phyloP scores from a whole-genome alignment of 257 asterid species.

The Scutellaria minor region DNA sequence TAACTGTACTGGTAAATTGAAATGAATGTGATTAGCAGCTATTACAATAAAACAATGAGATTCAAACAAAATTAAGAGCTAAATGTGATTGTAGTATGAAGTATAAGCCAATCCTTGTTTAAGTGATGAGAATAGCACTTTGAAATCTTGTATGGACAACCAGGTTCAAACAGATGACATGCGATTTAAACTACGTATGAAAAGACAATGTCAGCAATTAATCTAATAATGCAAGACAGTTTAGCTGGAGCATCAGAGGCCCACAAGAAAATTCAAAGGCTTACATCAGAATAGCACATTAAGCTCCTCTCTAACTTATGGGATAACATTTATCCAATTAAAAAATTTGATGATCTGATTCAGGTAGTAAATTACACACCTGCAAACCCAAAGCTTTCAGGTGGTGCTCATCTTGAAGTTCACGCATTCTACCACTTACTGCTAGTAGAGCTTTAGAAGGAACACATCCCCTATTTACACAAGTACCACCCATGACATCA shows the following conservation, averaged over 20 bases:
- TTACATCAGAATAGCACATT: neutral
- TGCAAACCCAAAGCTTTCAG: constrained; percentile 67
- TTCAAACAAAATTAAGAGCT: neutral
- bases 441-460: constrained; percentile 80
- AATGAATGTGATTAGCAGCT: neutral
- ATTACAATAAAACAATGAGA: neutral
- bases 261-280: neutral
- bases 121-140: constrained; percentile 1
- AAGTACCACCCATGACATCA: constrained; percentile 85
- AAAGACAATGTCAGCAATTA: neutral
- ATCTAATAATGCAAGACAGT: constrained; percentile 12
- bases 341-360: no score
- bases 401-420: constrained; percentile 63
- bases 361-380: constrained; percentile 37
- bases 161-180: constrained; percentile 14
- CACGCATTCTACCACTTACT: constrained; percentile 70
- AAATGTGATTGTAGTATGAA: neutral
- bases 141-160: neutral
- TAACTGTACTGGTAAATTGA: neutral
- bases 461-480: constrained; percentile 92
- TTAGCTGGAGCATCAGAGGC: constrained; percentile 5
- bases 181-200: constrained; percentile 14
- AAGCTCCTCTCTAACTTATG: constrained; percentile 9
- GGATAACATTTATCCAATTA: neutral
- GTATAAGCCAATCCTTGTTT: neutral